Conservation (phyloP, 805 yeast species). For the Myxozyma kluyveri region DNA sequence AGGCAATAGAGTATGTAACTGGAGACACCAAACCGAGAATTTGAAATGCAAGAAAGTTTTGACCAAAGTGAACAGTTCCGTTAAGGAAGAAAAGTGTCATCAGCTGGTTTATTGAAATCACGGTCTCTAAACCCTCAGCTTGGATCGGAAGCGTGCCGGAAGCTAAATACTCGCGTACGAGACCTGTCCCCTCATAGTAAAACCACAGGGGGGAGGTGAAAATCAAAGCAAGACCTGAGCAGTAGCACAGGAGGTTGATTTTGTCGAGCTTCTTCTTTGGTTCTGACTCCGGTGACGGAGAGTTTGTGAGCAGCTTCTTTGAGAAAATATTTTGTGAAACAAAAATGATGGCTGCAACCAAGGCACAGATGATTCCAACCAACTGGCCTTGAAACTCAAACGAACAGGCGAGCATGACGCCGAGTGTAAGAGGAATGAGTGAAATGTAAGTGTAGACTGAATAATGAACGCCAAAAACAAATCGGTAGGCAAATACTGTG, state of each 20-base stretch:
- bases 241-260: slow-evolving; percentile 73
- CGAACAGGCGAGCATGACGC: slow-evolving; percentile 69
- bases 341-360: slow-evolving; percentile 67
- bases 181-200: slow-evolving; percentile 51
- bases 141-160: slow-evolving; percentile 27
- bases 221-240: slow-evolving; percentile 67
- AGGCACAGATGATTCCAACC: slow-evolving; percentile 66
- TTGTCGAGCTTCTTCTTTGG: slow-evolving; percentile 62
- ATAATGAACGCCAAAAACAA: slow-evolving; percentile 59
- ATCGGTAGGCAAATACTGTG: slow-evolving; percentile 75
- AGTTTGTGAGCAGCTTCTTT: slow-evolving; percentile 66
- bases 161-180: slow-evolving; percentile 22
- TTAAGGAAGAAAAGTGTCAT: slow-evolving; percentile 52
- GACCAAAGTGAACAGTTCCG: slow-evolving; percentile 75
- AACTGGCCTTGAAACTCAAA: slow-evolving; percentile 47
- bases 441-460: slow-evolving; percentile 69
- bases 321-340: slow-evolving; percentile 86
- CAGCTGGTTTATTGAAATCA: slow-evolving; percentile 37
- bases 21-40: slow-evolving; percentile 78
- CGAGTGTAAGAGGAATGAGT: slow-evolving; percentile 70
- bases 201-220: slow-evolving; percentile 75
- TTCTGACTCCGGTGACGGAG: slow-evolving; percentile 27
- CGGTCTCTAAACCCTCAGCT: slow-evolving; percentile 35
- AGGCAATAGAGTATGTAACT: slow-evolving; percentile 80
- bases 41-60: slow-evolving; percentile 77